phyloP scores from a whole-genome alignment of 192 early-diverging fungal species.

The Spizellomyces sp. region DNA sequence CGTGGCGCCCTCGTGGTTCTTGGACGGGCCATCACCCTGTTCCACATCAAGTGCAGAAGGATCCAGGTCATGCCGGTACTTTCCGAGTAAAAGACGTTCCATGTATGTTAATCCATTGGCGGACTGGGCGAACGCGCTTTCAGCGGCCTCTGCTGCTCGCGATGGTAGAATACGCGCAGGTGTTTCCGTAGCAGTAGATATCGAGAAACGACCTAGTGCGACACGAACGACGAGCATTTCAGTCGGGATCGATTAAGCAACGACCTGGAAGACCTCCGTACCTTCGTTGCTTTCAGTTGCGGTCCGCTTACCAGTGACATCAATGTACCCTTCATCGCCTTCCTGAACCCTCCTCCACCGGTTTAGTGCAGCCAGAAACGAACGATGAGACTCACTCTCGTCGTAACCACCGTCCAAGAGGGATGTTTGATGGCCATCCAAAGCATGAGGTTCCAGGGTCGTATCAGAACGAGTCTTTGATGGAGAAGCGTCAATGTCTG shows the following conservation, averaged over 20 bases:
- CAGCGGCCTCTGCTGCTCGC: constrained; percentile 9
- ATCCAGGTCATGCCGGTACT: constrained; percentile 1
- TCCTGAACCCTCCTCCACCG: neutral
- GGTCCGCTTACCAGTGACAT: too few relatives aligned
- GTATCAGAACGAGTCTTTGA: too few relatives aligned
- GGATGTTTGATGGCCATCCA: neutral
- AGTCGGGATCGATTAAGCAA: too few relatives aligned
- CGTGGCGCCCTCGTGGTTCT: too few relatives aligned
- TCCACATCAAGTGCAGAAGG: too few relatives aligned
- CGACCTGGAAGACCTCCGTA: too few relatives aligned
- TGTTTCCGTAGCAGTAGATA: neutral
- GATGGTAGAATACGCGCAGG: neutral
- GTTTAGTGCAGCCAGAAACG: neutral
- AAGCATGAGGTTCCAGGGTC: too few relatives aligned
- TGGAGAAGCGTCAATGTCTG: too few relatives aligned
- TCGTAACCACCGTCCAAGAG: constrained; percentile 1
- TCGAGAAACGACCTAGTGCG: neutral
- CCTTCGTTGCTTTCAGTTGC: too few relatives aligned
- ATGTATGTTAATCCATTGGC: constrained; percentile 26
- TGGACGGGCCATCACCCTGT: too few relatives aligned
- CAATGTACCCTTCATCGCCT: too few relatives aligned
- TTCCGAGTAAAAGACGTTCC: constrained; percentile 27
- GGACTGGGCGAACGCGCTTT: constrained; percentile 3
- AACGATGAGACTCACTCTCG: constrained; percentile 1
- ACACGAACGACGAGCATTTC: too few relatives aligned